Conservation (phyloP, 345 rosid species). For the Cardiospermum halicacabum region DNA sequence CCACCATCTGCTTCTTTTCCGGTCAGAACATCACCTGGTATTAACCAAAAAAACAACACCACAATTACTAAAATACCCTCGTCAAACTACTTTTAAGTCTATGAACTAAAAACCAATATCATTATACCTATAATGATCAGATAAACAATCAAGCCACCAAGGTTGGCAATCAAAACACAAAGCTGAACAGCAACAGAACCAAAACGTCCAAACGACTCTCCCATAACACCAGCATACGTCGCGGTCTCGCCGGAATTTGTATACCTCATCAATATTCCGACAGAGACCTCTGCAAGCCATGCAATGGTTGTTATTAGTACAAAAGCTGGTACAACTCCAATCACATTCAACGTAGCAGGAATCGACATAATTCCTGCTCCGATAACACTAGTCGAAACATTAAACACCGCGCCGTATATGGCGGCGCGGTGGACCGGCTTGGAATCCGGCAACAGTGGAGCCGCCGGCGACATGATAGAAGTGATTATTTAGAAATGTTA, state of each 20-base stretch:
- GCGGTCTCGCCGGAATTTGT: constrained; percentile 52
- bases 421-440: constrained; percentile 36
- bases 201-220: constrained; percentile 63
- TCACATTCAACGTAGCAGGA: constrained; percentile 76
- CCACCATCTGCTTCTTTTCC: constrained; percentile 56
- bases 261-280: constrained; percentile 62
- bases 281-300: constrained; percentile 66
- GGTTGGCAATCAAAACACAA: constrained; percentile 60
- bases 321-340: constrained; percentile 79
- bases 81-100: background rate
- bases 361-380: constrained; percentile 96
- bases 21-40: constrained; percentile 72
- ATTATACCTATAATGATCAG: constrained; percentile 83
- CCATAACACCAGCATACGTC: constrained; percentile 80
- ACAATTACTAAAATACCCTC: background rate
- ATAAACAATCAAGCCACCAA: constrained; percentile 69
- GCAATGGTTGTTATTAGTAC: constrained; percentile 47
- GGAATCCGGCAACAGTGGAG: constrained; percentile 30
- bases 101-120: no score
- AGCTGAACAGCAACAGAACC: constrained; percentile 60
- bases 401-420: constrained; percentile 76
- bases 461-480: constrained; percentile 38
- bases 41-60: background rate
- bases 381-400: constrained; percentile 72
- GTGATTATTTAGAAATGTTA: no score